Evolutionary conservation across 2,329 filamentous ascomycete genomes (phyloP), one percentile per base, ranked within the genome.

Genomic region (Fusarium annulatum): DNA sequence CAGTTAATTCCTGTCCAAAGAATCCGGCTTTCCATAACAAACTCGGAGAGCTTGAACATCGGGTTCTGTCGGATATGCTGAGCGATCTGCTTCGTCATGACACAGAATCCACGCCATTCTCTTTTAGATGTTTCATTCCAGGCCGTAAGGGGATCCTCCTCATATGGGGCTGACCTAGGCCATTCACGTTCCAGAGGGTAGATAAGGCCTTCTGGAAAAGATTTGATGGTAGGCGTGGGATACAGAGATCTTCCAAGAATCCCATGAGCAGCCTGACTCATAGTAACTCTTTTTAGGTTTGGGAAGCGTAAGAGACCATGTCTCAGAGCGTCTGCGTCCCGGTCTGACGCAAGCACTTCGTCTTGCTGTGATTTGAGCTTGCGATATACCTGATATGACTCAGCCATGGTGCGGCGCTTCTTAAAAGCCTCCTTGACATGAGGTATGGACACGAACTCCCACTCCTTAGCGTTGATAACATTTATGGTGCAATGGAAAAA

Each of bases 191-290:
- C 79, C 15, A 83, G 72, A 3, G 81, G 81, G 61, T 85, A 84
- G 34, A 81, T 82, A 41, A 86, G 84, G 6, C 82, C 82, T 3
- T 67, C 43, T 2, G n/a, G 28, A 1, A 63, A 8, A 2, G 52
- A 46, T 10, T 42, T 39, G 1, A 63, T 41, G 0, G 14, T 41
- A 12, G 52, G 60, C 1, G 84, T 85, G 21, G 82, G 70, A 56
- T 86, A 85, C 0, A 81, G 56, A 1, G 84, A 84, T 1, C 65
- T 60, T 38, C 81, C 79, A 1, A 81, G 64, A 48, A 76, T 73
- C 1, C 82, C 82, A 67, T 86, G 84, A 1, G 82, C 76, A 4
- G 82, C 81, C 11, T 81, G 81, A 7, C 84, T 85, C 18, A 86
- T 63, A 0, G 77, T 84, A 14, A 87, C 72, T 48, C 78, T 80